Evolutionary conservation across 805 yeast genomes (phyloP), one percentile per base, ranked within the genome.

Genomic region (Cyberlindnera saturnus): DNA sequence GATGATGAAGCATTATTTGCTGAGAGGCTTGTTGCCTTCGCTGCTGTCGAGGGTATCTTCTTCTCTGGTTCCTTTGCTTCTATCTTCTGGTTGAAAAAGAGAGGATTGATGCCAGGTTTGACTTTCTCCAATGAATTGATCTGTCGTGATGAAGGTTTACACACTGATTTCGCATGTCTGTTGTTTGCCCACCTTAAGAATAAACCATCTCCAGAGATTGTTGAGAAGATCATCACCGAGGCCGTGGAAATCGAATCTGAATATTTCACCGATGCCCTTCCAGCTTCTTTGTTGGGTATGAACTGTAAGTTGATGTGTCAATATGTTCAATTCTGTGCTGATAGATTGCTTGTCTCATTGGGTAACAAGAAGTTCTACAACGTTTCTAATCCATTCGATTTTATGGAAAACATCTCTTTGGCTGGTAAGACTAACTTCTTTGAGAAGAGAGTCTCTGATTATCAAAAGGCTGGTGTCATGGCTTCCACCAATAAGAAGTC

Each of bases 401-500:
- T 91, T 65, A 91, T 91, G 99, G 99, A 91, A 75, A 91, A 93
- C 75, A 91, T 91, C 61, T 91, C 98, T 8, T 79, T 91, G 57
- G 95, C 97, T 46, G 99, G 99, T 70, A 91, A 91, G 80, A 91
- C 99, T 59, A 91, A 93, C 76, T 91, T 91, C 81, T 91, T 91
- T 64, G 99, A 91, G 77, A 91, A 91, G 81, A 86, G 99, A 73
- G 99, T 91, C 45, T 86, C 96, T 46, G 99, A 91, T 70, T 91
- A 91, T 73, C 99, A 91, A 73, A 93, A 91, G 74, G 98, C 99
- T 46, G 98, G 99, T 74, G 99, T 91, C 61, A 91, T 91, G 93
- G 91, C 96, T 53, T 74, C 75, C 53, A 66, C 79, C 42, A 67
- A 40, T 38, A 56, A 69, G 53, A 77, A 79, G 56, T 63, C 72